Evolutionary conservation across 2,329 filamentous ascomycete species (phyloP).

Genomic region (Ceratocystis albifundus): DNA sequence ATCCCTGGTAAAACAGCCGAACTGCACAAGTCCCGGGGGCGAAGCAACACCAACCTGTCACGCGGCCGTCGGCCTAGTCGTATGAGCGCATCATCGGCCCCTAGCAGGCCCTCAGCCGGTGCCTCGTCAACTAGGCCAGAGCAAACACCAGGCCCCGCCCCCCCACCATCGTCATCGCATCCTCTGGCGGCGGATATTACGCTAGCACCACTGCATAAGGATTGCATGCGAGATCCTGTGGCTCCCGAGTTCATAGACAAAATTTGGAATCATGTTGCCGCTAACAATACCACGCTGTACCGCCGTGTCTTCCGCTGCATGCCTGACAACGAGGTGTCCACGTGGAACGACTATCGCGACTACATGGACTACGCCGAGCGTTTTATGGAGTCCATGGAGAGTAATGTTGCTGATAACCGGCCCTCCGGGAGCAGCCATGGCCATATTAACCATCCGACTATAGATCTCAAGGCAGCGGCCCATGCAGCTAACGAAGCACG

Average conservation of each 20-base stretch:
- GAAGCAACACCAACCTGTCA: conserved; percentile 27
- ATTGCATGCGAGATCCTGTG: conserved; percentile 90
- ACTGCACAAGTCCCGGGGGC: conserved; percentile 27
- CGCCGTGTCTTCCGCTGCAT: conserved; percentile 90
- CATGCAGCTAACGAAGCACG: conserved; percentile 25
- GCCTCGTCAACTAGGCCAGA: background rate
- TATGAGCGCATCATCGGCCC: conserved; percentile 16
- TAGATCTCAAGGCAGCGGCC: conserved; percentile 24
- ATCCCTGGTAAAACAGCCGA: conserved; percentile 43
- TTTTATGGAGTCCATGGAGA: conserved; percentile 57
- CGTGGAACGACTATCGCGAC: conserved; percentile 87
- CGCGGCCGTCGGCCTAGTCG: conserved; percentile 17
- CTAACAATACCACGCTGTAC: conserved; percentile 92
- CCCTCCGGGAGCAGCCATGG: conserved; percentile 37
- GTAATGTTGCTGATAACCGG: conserved; percentile 35
- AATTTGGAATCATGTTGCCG: conserved; percentile 74
- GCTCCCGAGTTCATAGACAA: conserved; percentile 73
- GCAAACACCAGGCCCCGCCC: conserved; percentile 20
- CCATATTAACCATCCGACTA: conserved; percentile 27
- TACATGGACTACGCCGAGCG: conserved; percentile 64
- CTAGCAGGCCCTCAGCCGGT: conserved; percentile 25
- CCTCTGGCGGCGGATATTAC: conserved; percentile 56
- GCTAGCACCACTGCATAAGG: conserved; percentile 62
- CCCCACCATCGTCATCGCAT: conserved; percentile 32
- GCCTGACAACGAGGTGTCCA: conserved; percentile 87